Percentiles rank a stretch among this genome's conserved stretches.
Evolutionary conservation across 2,329 filamentous ascomycete species (phyloP).

Genomic region (Aspergillus fumigatiaffinis): DNA sequence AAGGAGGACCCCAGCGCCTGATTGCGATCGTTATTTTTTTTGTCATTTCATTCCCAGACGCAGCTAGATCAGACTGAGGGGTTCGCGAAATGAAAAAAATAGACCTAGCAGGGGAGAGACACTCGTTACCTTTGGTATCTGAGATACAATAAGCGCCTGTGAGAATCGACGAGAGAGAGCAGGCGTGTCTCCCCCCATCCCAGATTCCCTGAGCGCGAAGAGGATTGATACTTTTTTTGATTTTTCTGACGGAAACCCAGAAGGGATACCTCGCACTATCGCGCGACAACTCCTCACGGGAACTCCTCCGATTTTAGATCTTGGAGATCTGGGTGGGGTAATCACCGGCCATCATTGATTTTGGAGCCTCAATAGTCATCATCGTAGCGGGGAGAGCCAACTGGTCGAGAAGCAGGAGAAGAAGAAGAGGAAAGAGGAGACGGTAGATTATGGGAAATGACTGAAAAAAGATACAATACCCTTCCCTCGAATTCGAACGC

Average conservation of each 20-base stretch:
- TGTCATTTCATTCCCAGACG: neutral
- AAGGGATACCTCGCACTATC: neutral
- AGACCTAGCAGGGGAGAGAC: neutral
- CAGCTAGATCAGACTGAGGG: neutral
- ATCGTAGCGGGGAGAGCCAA: neutral
- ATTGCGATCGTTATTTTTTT: constrained; percentile 2
- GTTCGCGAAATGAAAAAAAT: neutral
- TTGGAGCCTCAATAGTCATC: neutral
- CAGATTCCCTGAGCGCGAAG: neutral
- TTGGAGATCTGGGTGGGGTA: neutral
- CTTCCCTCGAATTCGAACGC: neutral
- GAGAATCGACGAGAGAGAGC: neutral
- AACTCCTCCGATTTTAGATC: neutral
- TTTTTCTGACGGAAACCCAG: neutral
- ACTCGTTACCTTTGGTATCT: neutral
- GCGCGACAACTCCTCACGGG: neutral
- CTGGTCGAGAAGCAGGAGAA: neutral
- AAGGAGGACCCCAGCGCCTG: constrained; percentile 7
- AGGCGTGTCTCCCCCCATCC: neutral
- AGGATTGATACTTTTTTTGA: neutral
- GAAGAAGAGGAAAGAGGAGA: neutral
- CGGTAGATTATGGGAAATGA: neutral
- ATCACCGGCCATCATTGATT: neutral
- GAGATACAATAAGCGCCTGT: neutral
- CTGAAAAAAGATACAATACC: neutral